Evolutionary conservation across 129 eudicot species (phyloP).

Genomic region (Smallanthus sonchifolius): DNA sequence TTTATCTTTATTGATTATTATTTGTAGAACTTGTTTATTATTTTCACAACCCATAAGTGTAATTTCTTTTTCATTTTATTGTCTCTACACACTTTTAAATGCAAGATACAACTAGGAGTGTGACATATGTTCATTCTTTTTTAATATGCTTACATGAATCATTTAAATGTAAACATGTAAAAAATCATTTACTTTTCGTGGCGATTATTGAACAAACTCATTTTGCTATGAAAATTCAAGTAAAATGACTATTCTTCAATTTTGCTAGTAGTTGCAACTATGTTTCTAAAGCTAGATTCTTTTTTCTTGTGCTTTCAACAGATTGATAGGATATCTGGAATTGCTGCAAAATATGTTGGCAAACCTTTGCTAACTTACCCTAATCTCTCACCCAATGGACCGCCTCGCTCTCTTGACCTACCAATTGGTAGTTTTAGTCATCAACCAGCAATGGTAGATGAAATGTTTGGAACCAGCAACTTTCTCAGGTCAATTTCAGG

Average conservation of each 20-base stretch:
- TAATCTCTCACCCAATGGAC: constrained; percentile 31
- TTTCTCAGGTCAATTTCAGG: constrained; percentile 35
- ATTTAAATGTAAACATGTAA: too few species aligned
- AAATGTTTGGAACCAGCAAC: constrained; percentile 38
- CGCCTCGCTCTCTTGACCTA: constrained; percentile 31
- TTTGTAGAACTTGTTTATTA: too few species aligned
- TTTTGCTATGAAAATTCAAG: too few species aligned
- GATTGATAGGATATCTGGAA: constrained; percentile 69
- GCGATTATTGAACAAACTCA: too few species aligned
- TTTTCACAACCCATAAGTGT: too few species aligned
- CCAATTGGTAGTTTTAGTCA: constrained; percentile 34
- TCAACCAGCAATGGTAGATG: constrained; percentile 39
- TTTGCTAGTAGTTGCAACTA: not conserved
- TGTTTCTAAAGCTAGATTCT: not conserved
- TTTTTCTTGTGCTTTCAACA: constrained; percentile 17
- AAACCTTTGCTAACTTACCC: constrained; percentile 45
- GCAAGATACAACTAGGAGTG: too few species aligned
- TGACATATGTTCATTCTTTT: too few species aligned
- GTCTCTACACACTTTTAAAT: too few species aligned
- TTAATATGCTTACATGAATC: too few species aligned
- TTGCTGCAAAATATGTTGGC: constrained; percentile 80
- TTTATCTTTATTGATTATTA: too few species aligned
- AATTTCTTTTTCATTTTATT: too few species aligned
- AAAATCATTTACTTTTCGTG: too few species aligned
- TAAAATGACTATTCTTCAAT: not conserved